phyloP scores from a whole-genome alignment of 108 stramenopile genomes.

The Nitzschia palea region DNA sequence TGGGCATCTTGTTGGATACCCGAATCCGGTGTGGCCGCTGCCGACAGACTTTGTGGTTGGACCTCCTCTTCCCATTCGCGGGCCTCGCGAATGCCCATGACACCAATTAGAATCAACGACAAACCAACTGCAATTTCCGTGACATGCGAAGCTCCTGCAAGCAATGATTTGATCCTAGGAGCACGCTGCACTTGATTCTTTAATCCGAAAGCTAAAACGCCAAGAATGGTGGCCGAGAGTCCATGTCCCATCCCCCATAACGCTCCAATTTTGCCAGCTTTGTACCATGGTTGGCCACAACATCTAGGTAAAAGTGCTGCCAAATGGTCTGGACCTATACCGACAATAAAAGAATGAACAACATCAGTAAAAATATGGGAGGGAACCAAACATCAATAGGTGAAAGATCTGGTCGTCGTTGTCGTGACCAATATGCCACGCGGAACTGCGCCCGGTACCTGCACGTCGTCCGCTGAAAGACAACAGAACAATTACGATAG shows the following conservation, averaged over 20 bases:
- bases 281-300: slow-evolving; percentile 87
- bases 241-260: slow-evolving; percentile 97
- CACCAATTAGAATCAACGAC: slow-evolving; percentile 88
- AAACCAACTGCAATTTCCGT: slow-evolving; percentile 91
- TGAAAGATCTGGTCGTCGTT: neutral
- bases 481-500: too few relatives aligned
- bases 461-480: neutral
- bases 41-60: slow-evolving; percentile 37
- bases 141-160: slow-evolving; percentile 38
- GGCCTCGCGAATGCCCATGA: slow-evolving; percentile 91
- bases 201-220: slow-evolving; percentile 79
- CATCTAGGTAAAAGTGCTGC: slow-evolving; percentile 93
- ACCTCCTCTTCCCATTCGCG: slow-evolving; percentile 57
- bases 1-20: slow-evolving; percentile 16
- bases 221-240: slow-evolving; percentile 84
- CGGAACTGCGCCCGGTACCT: neutral
- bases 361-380: neutral
- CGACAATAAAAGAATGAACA: slow-evolving; percentile 1
- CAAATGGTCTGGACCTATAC: slow-evolving; percentile 88
- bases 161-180: slow-evolving; percentile 16
- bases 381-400: too few relatives aligned
- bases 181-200: slow-evolving; percentile 57
- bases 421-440: neutral
- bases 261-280: slow-evolving; percentile 86
- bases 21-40: slow-evolving; percentile 36